Conservation (phyloP, 2,329 filamentous ascomycete genomes). For the Tolypocladium album region DNA sequence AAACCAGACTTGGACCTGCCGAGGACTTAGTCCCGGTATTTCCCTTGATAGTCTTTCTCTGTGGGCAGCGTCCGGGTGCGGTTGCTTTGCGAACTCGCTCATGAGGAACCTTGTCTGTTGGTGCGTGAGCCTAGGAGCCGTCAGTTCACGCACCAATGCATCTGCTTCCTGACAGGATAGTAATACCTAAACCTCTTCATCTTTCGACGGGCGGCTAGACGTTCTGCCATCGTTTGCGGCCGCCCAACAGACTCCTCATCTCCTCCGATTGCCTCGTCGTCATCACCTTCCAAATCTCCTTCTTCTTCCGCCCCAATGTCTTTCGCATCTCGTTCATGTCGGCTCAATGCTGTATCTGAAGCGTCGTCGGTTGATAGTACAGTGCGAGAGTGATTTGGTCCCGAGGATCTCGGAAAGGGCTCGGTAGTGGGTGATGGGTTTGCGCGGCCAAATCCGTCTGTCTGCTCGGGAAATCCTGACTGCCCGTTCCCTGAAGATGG, state of each 20-base stretch:
- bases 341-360: constrained; percentile 20
- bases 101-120: constrained; percentile 96
- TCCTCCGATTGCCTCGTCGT: constrained; percentile 45
- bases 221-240: constrained; percentile 45
- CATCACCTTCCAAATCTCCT: constrained; percentile 41
- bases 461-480: not conserved
- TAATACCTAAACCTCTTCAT: constrained; percentile 70
- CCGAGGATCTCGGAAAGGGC: not conserved
- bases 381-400: constrained; percentile 1
- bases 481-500: not conserved
- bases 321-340: constrained; percentile 26
- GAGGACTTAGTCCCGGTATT: constrained; percentile 81
- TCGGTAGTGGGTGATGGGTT: not conserved
- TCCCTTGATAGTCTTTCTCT: constrained; percentile 78
- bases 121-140: constrained; percentile 63
- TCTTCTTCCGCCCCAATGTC: constrained; percentile 30
- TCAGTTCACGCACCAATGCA: constrained; percentile 19
- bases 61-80: constrained; percentile 86
- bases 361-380: constrained; percentile 8
- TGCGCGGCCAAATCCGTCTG: not conserved
- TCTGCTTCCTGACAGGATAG: too few relatives aligned
- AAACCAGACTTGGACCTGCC: constrained; percentile 97
- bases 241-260: constrained; percentile 20
- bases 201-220: constrained; percentile 47
- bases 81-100: constrained; percentile 93